These are phyloP conservation scores for Aspergillus versicolor DNA, from an alignment of 2,329 filamentous ascomycete genomes.

Conservation along the genomic window DNA sequence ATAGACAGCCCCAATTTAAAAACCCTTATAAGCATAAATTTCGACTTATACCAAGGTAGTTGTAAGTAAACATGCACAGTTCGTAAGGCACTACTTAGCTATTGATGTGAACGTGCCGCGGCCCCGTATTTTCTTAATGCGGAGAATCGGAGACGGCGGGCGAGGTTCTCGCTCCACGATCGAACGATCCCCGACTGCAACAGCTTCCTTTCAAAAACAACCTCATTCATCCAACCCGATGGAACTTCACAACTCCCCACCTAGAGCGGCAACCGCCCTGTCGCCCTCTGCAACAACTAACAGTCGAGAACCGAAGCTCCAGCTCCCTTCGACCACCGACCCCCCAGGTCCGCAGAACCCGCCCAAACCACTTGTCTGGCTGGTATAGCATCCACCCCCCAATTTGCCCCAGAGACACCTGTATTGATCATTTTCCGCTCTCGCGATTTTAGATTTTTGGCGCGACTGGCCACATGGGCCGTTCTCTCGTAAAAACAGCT, in stretches of 20 bases:
- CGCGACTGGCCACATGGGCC: slow-evolving; percentile 94
- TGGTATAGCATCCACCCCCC: slow-evolving; percentile 57
- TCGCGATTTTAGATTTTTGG: slow-evolving; percentile 70
- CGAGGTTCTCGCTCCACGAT: neutral
- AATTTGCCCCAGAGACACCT: neutral
- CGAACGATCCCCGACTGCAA: neutral
- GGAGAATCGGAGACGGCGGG: slow-evolving; percentile 19
- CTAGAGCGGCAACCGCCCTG: slow-evolving; percentile 17
- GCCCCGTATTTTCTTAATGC: slow-evolving; percentile 24
- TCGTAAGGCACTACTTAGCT: no score
- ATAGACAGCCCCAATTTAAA: neutral
- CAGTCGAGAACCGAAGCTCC: slow-evolving; percentile 46
- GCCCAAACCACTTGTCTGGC: slow-evolving; percentile 78
- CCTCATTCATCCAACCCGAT: slow-evolving; percentile 15
- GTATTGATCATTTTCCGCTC: neutral
- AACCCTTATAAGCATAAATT: no score
- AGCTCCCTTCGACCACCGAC: slow-evolving; percentile 81
- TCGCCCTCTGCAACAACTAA: slow-evolving; percentile 17
- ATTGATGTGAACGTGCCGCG: neutral
- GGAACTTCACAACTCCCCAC: slow-evolving; percentile 27
- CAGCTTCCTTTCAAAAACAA: neutral
- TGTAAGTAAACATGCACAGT: no score
- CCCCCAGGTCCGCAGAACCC: slow-evolving; percentile 72
- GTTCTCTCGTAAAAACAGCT: slow-evolving; percentile 80
- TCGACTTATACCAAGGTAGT: no score